Evolutionary conservation across 768 basidiomycete genomes (phyloP), one percentile per base, ranked within the genome.

Genomic region (Inosperma sp.): DNA sequence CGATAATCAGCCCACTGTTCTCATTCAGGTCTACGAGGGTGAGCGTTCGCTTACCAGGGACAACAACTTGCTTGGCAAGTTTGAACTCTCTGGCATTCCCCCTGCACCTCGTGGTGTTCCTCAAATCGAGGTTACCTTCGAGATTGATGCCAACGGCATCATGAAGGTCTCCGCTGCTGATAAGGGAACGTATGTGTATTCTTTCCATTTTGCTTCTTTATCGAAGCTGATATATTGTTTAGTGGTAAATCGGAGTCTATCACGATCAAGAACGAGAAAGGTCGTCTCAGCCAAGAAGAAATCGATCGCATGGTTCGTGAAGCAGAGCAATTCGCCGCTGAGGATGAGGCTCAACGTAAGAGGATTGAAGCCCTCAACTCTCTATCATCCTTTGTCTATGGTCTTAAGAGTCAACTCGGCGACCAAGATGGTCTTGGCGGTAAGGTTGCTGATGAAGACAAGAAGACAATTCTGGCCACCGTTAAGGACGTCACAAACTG

Each of bases 11-110:
- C 91, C 89, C 40, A 93, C 91, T 46, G 94, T 97, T 60, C 73
- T 97, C 41, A 94, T 98, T 71, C 94, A 98, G 71, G 95, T 98
- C 56, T 97, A 77, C 68, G 94, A 97, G 79, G 94, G 94, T 69
- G 94, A 97, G 75, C 93, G 95, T 65, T 83, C 92, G 40, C 74
- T 96, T 62, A 97, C 95, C 58, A 95, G 95, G 83, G 95, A 97
- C 74, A 97, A 96, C 82, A 95, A 96, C 75, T 84, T 87, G 43
- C 87, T 98, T 59, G 94, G 95, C 73, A 93, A 93, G 69, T 97
- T 96, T 68, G 93, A 96, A 71, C 83, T 97, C 31, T 86, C 82
- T 37, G 66, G 89, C 52, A 96, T 98, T 54, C 93, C 95, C 26
- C 93, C 95, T 33, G 88, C 94, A 2, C 94, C 94, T 58, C 91